Evolutionary conservation across 345 rosid genomes (phyloP).

Genomic region (Microcos paniculata): DNA sequence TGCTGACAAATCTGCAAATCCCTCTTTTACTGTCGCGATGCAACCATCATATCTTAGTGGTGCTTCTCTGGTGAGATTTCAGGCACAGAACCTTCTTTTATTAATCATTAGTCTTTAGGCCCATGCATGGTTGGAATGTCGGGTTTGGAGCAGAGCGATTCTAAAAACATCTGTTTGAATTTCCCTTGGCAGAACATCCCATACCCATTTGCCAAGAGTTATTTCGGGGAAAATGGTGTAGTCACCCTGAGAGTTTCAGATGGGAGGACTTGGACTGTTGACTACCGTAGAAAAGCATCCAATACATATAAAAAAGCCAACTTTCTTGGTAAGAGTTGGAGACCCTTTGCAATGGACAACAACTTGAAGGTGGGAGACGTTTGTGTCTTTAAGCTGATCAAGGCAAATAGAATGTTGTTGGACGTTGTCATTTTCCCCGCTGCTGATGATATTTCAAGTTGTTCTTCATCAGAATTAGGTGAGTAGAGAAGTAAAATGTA

Average conservation of each 20-base stretch:
- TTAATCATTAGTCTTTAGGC: no score
- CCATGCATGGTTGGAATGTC: neutral
- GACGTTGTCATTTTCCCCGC: neutral
- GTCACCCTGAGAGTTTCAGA: constrained; percentile 7
- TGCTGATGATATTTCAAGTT: neutral
- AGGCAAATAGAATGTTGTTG: neutral
- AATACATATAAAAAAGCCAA: neutral
- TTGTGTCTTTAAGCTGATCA: neutral
- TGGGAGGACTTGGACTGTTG: constrained; percentile 16
- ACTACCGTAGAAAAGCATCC: neutral
- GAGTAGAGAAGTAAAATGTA: neutral
- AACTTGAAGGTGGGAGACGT: constrained; percentile 13
- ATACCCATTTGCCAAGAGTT: neutral
- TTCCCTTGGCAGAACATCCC: neutral
- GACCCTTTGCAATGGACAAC: neutral
- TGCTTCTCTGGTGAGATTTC: neutral
- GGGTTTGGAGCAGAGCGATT: neutral
- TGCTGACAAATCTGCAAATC: neutral
- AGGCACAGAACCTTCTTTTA: neutral
- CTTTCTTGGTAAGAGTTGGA: neutral
- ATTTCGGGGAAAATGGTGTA: neutral
- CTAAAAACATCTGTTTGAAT: neutral
- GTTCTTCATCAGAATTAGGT: constrained; percentile 4
- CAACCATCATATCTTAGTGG: neutral
- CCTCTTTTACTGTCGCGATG: constrained; percentile 8